Percentiles rank a stretch among this genome's conserved stretches.
phyloP scores from a whole-genome alignment of 371 early-diverging fungal genomes.

The Saksenaea oblongispora region DNA sequence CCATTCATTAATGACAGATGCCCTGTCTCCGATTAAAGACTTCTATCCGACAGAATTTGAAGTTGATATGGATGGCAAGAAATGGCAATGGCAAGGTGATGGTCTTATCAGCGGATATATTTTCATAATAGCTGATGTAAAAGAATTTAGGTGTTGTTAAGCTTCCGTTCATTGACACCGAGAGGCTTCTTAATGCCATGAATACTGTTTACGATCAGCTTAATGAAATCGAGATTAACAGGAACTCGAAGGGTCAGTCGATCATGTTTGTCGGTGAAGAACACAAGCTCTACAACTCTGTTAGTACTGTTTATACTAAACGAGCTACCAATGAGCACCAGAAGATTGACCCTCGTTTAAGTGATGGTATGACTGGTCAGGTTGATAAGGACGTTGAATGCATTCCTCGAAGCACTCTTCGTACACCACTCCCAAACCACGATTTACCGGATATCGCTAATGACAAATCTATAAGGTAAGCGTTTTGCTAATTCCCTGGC shows the following conservation, averaged over 20 bases:
- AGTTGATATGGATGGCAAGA: slow-evolving; percentile 98
- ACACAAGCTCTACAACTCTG: slow-evolving; percentile 66
- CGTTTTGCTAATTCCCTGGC: not conserved
- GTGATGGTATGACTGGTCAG: slow-evolving; percentile 64
- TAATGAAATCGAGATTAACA: slow-evolving; percentile 71
- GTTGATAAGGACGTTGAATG: slow-evolving; percentile 66
- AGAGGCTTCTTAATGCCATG: slow-evolving; percentile 82
- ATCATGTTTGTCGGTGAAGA: slow-evolving; percentile 69
- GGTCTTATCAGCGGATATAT: not conserved
- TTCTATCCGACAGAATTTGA: slow-evolving; percentile 93
- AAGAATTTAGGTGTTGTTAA: slow-evolving; percentile 73
- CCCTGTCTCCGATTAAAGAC: slow-evolving; percentile 86
- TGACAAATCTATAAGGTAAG: slow-evolving; percentile 57
- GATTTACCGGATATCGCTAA: slow-evolving; percentile 60
- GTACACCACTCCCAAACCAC: slow-evolving; percentile 65
- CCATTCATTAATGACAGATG: slow-evolving; percentile 84
- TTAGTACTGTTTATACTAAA: slow-evolving; percentile 69
- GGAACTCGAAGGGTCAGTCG: slow-evolving; percentile 80
- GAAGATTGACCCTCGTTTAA: slow-evolving; percentile 56
- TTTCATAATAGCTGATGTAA: not conserved
- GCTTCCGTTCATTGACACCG: slow-evolving; percentile 92
- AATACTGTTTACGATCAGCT: slow-evolving; percentile 64
- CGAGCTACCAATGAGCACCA: slow-evolving; percentile 47
- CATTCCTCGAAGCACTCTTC: slow-evolving; percentile 73
- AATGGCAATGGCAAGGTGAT: slow-evolving; percentile 94